Evolutionary conservation across 2,329 filamentous ascomycete genomes (phyloP), one percentile per base, ranked within the genome.

Genomic region (Fusarium stilboides): DNA sequence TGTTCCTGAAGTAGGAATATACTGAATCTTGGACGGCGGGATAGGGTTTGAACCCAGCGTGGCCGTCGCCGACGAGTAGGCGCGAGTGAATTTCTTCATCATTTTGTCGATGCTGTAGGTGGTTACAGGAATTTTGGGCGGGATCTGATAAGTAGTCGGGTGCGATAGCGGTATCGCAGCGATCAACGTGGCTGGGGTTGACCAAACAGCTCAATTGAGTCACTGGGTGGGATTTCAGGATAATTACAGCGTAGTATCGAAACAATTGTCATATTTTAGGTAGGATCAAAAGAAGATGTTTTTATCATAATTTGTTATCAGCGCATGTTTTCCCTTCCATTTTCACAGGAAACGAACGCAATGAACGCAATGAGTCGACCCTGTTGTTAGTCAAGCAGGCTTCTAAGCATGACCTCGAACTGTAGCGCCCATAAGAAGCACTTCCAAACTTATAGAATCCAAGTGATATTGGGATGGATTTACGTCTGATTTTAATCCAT

Each of bases 11-110:
- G 88, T 91, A 10, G 96, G 94, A 52, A 98, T 89, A 80, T 97
- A 98, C 81, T 97, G 97, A 79, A 91, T 88, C 84, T 98, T 99
- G 62, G 92, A 88, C 17, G 88, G 86, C 2, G 94, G 94, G 60
- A 97, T 84, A 34, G 76, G 66, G 37, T 69, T 72, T 50, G 73
- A 70, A 44, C 68, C 75, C 42, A 76, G 62, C 31, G 74, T 71
- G 17, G 58, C 53, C 47, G 69, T 73, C 50, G 71, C 72, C 22
- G 78, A 75, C 55, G 76, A 78, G 73, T 77, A 80, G 31, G 78
- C 74, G 51, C 79, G 79, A 31, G 77, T 73, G 59, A 79, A 74
- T 60, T 74, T 79, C 43, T 57, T 70, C 76, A 81, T 79, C 57
- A 46, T 63, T 52, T 43, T 68, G 57, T 53, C 54, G 57, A 58